Evolutionary conservation across 352 stramenopile species (phyloP), one percentile per base, ranked within the genome.

Genomic region (Blastocystis sp.): DNA sequence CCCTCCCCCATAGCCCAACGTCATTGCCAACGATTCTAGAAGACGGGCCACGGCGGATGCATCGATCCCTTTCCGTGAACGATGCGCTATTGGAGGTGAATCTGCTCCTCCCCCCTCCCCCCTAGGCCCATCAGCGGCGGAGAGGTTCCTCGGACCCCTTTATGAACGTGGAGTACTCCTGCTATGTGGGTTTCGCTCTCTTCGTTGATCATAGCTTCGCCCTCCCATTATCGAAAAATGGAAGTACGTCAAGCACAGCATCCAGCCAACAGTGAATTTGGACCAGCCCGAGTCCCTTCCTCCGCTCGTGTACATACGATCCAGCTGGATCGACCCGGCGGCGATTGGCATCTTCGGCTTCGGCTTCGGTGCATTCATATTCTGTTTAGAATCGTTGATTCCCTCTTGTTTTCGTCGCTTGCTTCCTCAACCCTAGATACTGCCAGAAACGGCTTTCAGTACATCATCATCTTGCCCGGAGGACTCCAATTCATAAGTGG

Each of bases 131-230:
- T 19, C 66, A 38, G 52, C 3, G 66, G n/a, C 19, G 38, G 34
- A 60, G 41, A 19, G 41, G 38, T 28, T 11, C 3, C 14, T 77
- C 66, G 11, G 66, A 77, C 7, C 66, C 66, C 34, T 77, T 77
- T 34, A 17, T 77, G 38, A 77, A 77, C 52, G 66, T 77, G 66
- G 66, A 77, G 4, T 77, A 77, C 19, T 60, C 38, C 66, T 77
- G 66, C 34, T 77, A 77, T 21, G 34, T 77, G 11, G 28, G 28
- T 34, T 34, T 34, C 28, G 28, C 28, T 34, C 28, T 34, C 28
- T 34, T 34, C 28, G 28, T 34, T 34, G 28, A 34, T 34, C 28
- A 34, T 34, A 34, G 28, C 28, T 34, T 34, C 66, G 45, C 38
- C 66, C 66, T 34, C 66, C 66, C 38, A 2, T 77, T 3, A 77